Evolutionary conservation across 1,284 basidiomycete genomes (phyloP).

Genomic region (Fomes fomentarius): DNA sequence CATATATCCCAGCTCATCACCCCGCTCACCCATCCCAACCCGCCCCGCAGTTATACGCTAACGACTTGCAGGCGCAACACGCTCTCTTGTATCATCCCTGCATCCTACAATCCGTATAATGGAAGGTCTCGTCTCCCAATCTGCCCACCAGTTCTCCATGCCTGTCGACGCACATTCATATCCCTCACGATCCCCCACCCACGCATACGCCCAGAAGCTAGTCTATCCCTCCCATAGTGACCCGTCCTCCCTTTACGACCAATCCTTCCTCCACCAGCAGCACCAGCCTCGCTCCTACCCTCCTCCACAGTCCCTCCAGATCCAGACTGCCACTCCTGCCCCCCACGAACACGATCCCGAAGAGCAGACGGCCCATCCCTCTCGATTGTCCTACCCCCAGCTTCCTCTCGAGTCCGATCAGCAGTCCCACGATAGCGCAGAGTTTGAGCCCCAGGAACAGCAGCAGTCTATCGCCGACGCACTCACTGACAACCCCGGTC

Average conservation of each 20-base stretch:
- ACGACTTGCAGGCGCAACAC: conserved; percentile 21
- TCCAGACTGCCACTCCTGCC: conserved; percentile 28
- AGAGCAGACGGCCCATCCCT: conserved; percentile 36
- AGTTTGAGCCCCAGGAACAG: conserved; percentile 11
- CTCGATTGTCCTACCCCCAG: conserved; percentile 20
- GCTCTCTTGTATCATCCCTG: conserved; percentile 22
- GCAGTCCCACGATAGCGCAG: conserved; percentile 3
- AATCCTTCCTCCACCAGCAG: conserved; percentile 7
- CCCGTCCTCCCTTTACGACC: conserved; percentile 4
- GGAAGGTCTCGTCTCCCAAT: conserved; percentile 32
- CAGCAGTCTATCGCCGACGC: conserved; percentile 28
- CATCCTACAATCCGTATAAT: conserved; percentile 29
- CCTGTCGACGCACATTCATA: conserved; percentile 17
- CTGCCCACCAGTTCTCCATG: conserved; percentile 23
- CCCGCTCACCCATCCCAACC: background rate
- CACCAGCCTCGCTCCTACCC: conserved; percentile 1
- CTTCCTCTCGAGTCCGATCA: conserved; percentile 8
- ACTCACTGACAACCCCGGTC: conserved; percentile 37
- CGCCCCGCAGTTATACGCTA: conserved; percentile 23
- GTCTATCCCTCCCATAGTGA: conserved; percentile 4
- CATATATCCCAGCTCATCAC: background rate
- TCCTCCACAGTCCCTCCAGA: conserved; percentile 24
- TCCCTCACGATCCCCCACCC: conserved; percentile 16
- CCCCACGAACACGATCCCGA: conserved; percentile 31
- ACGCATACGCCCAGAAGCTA: conserved; percentile 14